A percentile compares a stretch with the other conserved stretches of the same genome.
Evolutionary conservation across 2,329 filamentous ascomycete species (phyloP).

Genomic region (Huntiella moniliformis): DNA sequence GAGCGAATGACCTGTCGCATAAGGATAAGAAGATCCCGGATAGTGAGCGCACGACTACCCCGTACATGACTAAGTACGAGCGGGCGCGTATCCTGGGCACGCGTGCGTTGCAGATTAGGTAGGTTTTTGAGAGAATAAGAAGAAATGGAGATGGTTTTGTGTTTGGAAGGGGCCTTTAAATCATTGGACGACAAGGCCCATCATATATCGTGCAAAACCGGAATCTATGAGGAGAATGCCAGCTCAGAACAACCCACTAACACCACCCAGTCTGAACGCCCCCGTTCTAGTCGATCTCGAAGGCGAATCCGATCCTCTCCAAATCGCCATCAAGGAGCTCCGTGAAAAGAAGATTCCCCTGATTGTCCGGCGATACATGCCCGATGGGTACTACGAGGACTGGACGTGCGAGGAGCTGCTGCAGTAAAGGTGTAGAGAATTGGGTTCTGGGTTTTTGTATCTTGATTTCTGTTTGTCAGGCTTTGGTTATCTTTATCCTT

Average conservation of each 20-base stretch:
- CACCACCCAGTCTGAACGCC: conserved; percentile 64
- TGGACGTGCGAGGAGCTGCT: conserved; percentile 97
- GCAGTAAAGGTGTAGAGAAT: conserved; percentile 22
- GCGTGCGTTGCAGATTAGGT: conserved; percentile 90
- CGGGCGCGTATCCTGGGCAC: conserved; percentile 83
- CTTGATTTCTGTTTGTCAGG: no score
- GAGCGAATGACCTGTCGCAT: conserved; percentile 34
- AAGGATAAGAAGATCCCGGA: conserved; percentile 81
- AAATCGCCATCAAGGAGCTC: conserved; percentile 95
- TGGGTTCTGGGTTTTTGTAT: no score
- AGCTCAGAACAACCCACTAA: not conserved
- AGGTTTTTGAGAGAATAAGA: conserved; percentile 16
- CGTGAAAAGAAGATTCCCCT: conserved; percentile 97
- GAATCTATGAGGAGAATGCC: not conserved
- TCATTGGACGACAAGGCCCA: no score
- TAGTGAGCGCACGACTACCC: conserved; percentile 76
- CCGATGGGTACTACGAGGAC: conserved; percentile 96
- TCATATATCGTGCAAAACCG: no score
- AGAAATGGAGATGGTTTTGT: not conserved
- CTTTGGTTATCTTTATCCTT: no score
- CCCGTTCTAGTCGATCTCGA: conserved; percentile 92
- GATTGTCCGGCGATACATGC: conserved; percentile 85
- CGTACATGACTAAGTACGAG: conserved; percentile 99
- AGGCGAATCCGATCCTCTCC: conserved; percentile 90
- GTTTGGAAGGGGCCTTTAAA: no score